Percentiles rank a stretch among this genome's conserved stretches.
phyloP scores from a whole-genome alignment of 495 filamentous ascomycete species.

The Lophiostoma macrostomum region DNA sequence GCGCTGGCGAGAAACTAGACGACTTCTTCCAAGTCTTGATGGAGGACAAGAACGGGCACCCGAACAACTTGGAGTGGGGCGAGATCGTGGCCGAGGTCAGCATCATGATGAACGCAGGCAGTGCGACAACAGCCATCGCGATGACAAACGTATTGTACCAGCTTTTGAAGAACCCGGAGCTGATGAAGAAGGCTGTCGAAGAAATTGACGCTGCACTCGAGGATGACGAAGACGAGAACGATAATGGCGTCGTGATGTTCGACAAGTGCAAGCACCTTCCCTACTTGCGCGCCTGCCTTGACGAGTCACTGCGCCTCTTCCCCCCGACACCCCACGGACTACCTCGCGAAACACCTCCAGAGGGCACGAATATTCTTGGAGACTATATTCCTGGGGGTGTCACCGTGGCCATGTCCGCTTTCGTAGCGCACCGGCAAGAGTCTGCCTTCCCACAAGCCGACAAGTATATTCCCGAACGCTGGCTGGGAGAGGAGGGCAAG shows the following conservation, averaged over 20 bases:
- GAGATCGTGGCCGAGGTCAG: constrained; percentile 37
- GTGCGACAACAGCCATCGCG: constrained; percentile 35
- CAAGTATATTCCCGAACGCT: constrained; percentile 34
- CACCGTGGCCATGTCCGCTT: constrained; percentile 30
- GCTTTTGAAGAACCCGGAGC: constrained; percentile 27
- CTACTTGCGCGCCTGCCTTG: constrained; percentile 44
- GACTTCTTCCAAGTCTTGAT: constrained; percentile 58
- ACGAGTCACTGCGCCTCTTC: constrained; percentile 36
- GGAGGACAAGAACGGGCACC: constrained; percentile 48
- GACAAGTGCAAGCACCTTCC: constrained; percentile 45
- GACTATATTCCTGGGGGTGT: constrained; percentile 34
- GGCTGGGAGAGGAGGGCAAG: constrained; percentile 32
- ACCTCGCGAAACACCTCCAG: constrained; percentile 32
- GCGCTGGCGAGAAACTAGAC: constrained; percentile 52
- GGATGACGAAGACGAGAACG: constrained; percentile 15
- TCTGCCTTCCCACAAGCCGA: constrained; percentile 30
- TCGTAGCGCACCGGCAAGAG: constrained; percentile 29
- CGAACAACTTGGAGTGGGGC: constrained; percentile 37
- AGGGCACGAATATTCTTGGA: constrained; percentile 28
- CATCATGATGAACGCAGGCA: constrained; percentile 39
- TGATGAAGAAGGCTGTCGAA: constrained; percentile 18
- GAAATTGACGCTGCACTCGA: constrained; percentile 36
- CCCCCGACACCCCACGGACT: constrained; percentile 35
- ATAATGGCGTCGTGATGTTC: constrained; percentile 43
- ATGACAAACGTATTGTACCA: constrained; percentile 34